phyloP scores from a whole-genome alignment of 1,284 basidiomycete species.

The Austroboletus niveus region DNA sequence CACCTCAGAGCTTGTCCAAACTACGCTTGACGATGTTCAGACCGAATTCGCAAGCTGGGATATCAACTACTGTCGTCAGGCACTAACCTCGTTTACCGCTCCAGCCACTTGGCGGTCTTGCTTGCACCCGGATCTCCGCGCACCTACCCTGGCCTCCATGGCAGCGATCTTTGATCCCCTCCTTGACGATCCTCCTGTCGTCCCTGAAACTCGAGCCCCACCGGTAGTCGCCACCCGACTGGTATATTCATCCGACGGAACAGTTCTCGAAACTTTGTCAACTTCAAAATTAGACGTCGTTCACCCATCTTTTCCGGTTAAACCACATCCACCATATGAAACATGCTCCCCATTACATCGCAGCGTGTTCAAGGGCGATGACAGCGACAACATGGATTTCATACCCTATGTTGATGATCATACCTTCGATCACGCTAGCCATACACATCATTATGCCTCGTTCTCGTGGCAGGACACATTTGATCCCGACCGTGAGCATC shows the following conservation, averaged over 20 bases:
- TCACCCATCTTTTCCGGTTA: constrained; percentile 12
- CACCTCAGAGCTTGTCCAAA: constrained; percentile 14
- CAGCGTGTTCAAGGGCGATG: constrained; percentile 54
- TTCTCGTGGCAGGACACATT: constrained; percentile 46
- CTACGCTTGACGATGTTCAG: constrained; percentile 19
- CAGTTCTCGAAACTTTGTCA: constrained; percentile 9
- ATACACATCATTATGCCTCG: constrained; percentile 41
- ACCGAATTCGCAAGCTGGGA: constrained; percentile 24
- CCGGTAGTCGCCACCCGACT: constrained; percentile 7
- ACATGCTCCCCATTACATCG: constrained; percentile 46
- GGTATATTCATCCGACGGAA: constrained; percentile 15
- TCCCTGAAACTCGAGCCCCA: not conserved
- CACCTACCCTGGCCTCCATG: constrained; percentile 2
- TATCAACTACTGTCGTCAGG: constrained; percentile 14
- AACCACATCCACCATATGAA: constrained; percentile 45
- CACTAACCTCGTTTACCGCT: constrained; percentile 15
- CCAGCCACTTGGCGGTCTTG: constrained; percentile 19
- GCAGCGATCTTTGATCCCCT: not conserved
- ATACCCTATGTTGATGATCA: constrained; percentile 58
- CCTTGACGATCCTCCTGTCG: not conserved
- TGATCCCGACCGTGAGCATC: constrained; percentile 51
- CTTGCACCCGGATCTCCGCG: constrained; percentile 16
- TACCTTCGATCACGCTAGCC: constrained; percentile 40
- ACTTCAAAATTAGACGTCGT: constrained; percentile 16
- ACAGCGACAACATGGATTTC: constrained; percentile 52